These are phyloP conservation scores for Carnegiea gigantea DNA, from an alignment of 179 eudicot species.

Conservation along the genomic window DNA sequence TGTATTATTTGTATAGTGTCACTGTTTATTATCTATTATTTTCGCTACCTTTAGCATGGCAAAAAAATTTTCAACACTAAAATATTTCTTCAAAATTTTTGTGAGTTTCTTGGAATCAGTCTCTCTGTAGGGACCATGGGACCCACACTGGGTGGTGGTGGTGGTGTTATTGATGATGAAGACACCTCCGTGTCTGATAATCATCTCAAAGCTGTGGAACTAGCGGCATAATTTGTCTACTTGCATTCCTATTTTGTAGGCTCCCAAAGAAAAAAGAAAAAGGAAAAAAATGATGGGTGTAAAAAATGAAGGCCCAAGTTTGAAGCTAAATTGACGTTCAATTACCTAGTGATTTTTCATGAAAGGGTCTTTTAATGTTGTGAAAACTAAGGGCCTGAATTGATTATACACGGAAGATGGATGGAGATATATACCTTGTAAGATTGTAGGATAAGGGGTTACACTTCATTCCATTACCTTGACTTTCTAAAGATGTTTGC, in stretches of 20 bases:
- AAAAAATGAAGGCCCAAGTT: neutral
- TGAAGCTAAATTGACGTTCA: neutral
- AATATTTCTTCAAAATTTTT: too few relatives aligned
- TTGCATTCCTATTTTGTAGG: neutral
- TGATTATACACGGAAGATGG: neutral
- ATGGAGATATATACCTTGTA: neutral
- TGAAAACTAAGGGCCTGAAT: neutral
- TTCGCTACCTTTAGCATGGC: too few relatives aligned
- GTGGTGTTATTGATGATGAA: neutral
- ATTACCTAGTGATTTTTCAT: neutral
- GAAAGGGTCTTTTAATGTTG: neutral
- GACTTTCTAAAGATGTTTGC: neutral
- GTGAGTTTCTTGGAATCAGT: too few relatives aligned
- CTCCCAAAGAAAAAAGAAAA: neutral
- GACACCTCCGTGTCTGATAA: neutral
- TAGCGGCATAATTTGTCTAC: neutral
- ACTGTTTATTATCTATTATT: too few relatives aligned
- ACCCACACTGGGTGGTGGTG: too few relatives aligned
- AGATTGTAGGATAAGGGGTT: neutral
- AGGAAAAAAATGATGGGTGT: neutral
- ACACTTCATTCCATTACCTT: neutral
- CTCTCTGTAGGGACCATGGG: too few relatives aligned
- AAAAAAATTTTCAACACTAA: too few relatives aligned
- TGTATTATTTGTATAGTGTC: too few relatives aligned
- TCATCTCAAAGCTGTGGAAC: neutral